These are phyloP conservation scores for Mycena rebaudengoi DNA, from an alignment of 768 basidiomycete species.

Conservation along the genomic window DNA sequence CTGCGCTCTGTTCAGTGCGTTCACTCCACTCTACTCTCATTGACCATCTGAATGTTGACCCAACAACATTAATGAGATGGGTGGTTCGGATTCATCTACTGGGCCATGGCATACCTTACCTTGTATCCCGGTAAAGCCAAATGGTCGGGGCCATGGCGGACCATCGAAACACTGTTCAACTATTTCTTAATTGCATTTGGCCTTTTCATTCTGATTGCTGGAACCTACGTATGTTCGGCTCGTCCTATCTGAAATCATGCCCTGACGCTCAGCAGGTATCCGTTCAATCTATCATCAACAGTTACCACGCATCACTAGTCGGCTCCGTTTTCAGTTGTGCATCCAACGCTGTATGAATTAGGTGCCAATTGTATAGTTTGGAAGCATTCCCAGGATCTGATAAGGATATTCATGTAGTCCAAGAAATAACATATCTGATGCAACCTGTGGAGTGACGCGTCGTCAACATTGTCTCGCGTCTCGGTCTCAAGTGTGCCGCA, in stretches of 20 bases:
- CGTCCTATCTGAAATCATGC: slow-evolving; percentile 19
- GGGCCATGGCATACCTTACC: slow-evolving; percentile 52
- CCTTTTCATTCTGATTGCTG: slow-evolving; percentile 46
- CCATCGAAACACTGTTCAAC: slow-evolving; percentile 47
- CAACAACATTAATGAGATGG: slow-evolving; percentile 27
- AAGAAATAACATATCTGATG: too few relatives aligned
- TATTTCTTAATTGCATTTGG: slow-evolving; percentile 48
- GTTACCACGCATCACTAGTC: slow-evolving; percentile 37
- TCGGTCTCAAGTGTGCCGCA: too few relatives aligned
- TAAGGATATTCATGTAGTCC: too few relatives aligned
- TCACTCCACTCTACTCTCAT: background rate
- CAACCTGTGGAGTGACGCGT: too few relatives aligned
- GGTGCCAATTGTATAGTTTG: too few relatives aligned
- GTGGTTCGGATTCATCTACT: slow-evolving; percentile 53
- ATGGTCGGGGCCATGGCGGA: slow-evolving; percentile 42
- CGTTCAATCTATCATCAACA: slow-evolving; percentile 46
- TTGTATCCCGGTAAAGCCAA: slow-evolving; percentile 44
- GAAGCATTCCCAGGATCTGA: too few relatives aligned
- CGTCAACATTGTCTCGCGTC: too few relatives aligned
- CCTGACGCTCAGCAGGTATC: slow-evolving; percentile 36
- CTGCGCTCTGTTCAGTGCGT: slow-evolving; percentile 50
- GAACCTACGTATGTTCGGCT: slow-evolving; percentile 48
- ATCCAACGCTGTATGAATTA: slow-evolving; percentile 41
- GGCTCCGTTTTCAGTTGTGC: slow-evolving; percentile 44
- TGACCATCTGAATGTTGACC: background rate